Base-by-base conservation (phyloP, 176 grass and related monocot genomes). In the Alopecurus myosuroides region DNA sequence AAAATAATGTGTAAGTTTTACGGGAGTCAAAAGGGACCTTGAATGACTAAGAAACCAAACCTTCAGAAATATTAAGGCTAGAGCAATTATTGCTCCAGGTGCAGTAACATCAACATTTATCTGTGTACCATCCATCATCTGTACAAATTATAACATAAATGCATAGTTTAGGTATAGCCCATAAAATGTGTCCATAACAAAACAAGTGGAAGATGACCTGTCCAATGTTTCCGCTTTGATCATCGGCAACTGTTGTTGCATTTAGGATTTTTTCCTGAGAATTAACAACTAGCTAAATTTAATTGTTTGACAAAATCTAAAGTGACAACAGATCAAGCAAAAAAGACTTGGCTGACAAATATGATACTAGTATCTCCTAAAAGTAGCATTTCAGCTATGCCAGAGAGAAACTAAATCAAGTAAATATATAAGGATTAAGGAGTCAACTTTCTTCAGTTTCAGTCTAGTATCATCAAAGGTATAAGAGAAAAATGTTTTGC, bases 71-170 rank as follows among this genome's bases (percentile, higher is more conserved):
- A 98, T 95, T 48, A 98, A 80, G 36, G 91, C 93, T 68, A 98
- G 85, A 78, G 95, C 95, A 95, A 98, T 92, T 95, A 92, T 95
- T 73, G 93, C 95, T 77, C 95, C 95, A 81, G 95, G 95, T 77
- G 95, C 91, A 80, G 95, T 98, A 72, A 98, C 93, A 74, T 98
- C 93, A 90, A 98, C 88, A 86, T 98, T 98, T 86, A 98, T 89
- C 74, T 92, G 95, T 64, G 89, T 51, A 86, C 91, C 93, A 90
- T 95, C 93, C 86, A 91, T 91, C 81, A 93, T 93, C 95, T 98
- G 82, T 75, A 82, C 52, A 89, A 65, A 83, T 17, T 28, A 41
- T 42, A 69, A 85, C 56, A 74, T 74, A 31, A 84, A 87, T 64
- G 63, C 67, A 78, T 20, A 77, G 63, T 48, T 80, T 34, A 81